Evolutionary conservation across 805 yeast genomes (phyloP).

Genomic region (Candida caryicola): DNA sequence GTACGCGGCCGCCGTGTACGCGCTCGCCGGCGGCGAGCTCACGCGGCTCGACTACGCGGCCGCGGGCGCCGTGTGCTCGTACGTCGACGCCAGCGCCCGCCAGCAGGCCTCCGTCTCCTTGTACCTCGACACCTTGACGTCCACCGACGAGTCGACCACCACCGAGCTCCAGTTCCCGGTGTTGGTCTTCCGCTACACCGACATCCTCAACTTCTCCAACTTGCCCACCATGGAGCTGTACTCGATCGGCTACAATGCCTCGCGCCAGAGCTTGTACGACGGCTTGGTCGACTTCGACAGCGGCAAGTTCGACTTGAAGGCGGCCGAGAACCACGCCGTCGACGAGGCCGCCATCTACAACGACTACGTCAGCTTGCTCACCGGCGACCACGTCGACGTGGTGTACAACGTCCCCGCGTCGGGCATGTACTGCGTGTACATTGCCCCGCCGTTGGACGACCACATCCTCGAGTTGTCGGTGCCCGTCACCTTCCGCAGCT

Average conservation of each 20-base stretch:
- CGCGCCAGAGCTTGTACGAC: slow-evolving; percentile 10
- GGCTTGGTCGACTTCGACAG: slow-evolving; percentile 13
- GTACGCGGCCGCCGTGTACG: too few relatives aligned
- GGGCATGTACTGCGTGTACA: slow-evolving; percentile 32
- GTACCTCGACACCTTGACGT: slow-evolving; percentile 9
- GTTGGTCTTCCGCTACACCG: slow-evolving; percentile 22
- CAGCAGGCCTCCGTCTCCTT: slow-evolving; percentile 10
- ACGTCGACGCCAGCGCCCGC: slow-evolving; percentile 2
- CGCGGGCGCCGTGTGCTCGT: slow-evolving; percentile 5
- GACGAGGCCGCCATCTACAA: slow-evolving; percentile 8
- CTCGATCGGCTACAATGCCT: slow-evolving; percentile 3
- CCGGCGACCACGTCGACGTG: slow-evolving; percentile 7
- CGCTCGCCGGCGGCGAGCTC: too few relatives aligned
- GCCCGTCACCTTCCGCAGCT: slow-evolving; percentile 20
- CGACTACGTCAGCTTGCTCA: slow-evolving; percentile 6
- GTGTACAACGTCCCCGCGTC: slow-evolving; percentile 16
- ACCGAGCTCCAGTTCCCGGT: slow-evolving; percentile 19
- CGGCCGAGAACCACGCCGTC: slow-evolving; percentile 2
- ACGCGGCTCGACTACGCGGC: not conserved
- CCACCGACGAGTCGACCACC: slow-evolving; percentile 1
- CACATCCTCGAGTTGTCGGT: slow-evolving; percentile 10
- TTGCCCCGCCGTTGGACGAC: slow-evolving; percentile 21
- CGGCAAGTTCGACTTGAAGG: slow-evolving; percentile 13
- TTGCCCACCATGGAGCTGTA: slow-evolving; percentile 17
- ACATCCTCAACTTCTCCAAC: slow-evolving; percentile 18